Conservation (phyloP, 495 filamentous ascomycete species). For the Lasiosphaeriaceae sp. region DNA sequence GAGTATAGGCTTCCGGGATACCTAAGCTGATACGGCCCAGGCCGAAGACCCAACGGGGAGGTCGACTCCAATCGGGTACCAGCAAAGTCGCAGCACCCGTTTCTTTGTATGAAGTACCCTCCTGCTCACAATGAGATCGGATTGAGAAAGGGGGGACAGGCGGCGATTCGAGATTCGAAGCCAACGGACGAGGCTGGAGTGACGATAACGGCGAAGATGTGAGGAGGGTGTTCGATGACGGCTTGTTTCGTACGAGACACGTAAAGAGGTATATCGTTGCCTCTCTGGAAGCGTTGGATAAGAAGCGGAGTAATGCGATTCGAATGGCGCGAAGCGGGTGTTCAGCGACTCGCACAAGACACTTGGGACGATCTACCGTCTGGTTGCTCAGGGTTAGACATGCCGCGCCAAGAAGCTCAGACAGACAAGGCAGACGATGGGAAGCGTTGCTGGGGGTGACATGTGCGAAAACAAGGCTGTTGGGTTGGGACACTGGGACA, state of each 20-base stretch:
- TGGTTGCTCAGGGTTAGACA: slow-evolving; percentile 20
- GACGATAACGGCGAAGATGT: background rate
- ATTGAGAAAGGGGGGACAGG: background rate
- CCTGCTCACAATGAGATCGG: background rate
- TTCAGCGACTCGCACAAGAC: slow-evolving; percentile 8
- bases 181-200: background rate
- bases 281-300: background rate
- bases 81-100: background rate
- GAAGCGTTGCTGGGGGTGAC: slow-evolving; percentile 4
- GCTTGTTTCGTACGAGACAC: background rate
- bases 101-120: background rate
- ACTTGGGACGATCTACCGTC: slow-evolving; percentile 8
- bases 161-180: background rate
- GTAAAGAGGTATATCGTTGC: background rate
- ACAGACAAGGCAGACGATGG: slow-evolving; percentile 3
- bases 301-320: background rate
- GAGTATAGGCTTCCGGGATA: slow-evolving; percentile 3
- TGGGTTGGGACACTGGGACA: slow-evolving; percentile 3
- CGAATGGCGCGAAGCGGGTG: slow-evolving; percentile 2
- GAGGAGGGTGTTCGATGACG: background rate
- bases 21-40: slow-evolving; percentile 7
- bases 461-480: slow-evolving; percentile 15
- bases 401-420: slow-evolving; percentile 14
- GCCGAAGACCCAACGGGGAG: slow-evolving; percentile 9
- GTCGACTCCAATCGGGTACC: slow-evolving; percentile 22